Percentiles rank a stretch among this genome's conserved stretches.
phyloP scores from a whole-genome alignment of 345 rosid species.

The Durio zibethinus region DNA sequence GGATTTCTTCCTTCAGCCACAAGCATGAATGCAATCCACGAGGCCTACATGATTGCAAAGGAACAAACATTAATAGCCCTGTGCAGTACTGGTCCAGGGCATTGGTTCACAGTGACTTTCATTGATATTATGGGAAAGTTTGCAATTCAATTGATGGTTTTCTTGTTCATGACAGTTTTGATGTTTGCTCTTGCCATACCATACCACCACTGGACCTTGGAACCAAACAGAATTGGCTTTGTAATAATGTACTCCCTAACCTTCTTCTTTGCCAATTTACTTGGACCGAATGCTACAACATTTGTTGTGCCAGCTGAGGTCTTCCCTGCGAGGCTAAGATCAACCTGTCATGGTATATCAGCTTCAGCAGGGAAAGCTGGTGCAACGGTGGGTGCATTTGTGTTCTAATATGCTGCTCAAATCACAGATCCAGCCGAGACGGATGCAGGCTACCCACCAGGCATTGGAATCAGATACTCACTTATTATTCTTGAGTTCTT shows the following conservation, averaged over 20 bases:
- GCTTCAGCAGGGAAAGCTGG: slow-evolving; percentile 55
- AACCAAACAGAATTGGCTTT: slow-evolving; percentile 44
- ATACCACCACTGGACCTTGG: slow-evolving; percentile 55
- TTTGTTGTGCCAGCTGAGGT: slow-evolving; percentile 59
- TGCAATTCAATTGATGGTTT: not conserved
- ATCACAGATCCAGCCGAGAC: slow-evolving; percentile 28
- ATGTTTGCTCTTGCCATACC: slow-evolving; percentile 68
- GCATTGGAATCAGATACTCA: slow-evolving; percentile 56
- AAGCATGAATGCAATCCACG: not conserved
- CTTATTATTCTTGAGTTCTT: slow-evolving; percentile 43
- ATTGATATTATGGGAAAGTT: not conserved
- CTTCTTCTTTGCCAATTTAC: slow-evolving; percentile 62
- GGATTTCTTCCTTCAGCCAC: not conserved
- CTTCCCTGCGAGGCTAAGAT: slow-evolving; percentile 53
- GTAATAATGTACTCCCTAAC: slow-evolving; percentile 50
- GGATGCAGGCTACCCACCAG: slow-evolving; percentile 61
- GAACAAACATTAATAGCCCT: not conserved
- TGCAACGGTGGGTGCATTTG: slow-evolving; percentile 54
- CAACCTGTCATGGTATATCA: slow-evolving; percentile 62
- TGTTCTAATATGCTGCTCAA: slow-evolving; percentile 56
- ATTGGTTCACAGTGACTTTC: not conserved
- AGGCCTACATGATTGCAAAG: not conserved
- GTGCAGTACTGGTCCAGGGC: not conserved
- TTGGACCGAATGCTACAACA: slow-evolving; percentile 59
- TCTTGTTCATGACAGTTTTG: slow-evolving; percentile 60